Conservation (phyloP, 192 early-diverging fungal genomes). For the Podila minutissima region DNA sequence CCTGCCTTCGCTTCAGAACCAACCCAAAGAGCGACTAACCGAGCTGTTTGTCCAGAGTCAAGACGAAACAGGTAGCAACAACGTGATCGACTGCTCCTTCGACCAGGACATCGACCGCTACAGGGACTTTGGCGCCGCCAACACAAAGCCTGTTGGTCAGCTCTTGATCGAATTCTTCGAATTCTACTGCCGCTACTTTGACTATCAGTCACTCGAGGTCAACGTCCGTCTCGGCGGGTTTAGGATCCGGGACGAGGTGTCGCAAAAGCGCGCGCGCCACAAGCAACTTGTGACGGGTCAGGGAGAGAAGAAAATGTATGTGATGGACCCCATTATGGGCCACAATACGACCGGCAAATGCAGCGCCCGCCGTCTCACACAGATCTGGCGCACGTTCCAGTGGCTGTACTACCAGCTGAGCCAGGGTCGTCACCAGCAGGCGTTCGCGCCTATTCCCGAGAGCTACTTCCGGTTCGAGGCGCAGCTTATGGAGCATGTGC, state of each 20-base stretch:
- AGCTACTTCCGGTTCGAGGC: neutral
- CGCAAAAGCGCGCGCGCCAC: neutral
- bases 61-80: conserved; percentile 4
- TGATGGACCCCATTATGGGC: conserved; percentile 45
- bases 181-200: conserved; percentile 35
- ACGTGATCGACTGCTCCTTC: conserved; percentile 30
- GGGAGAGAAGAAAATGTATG: conserved; percentile 25
- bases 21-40: conserved; percentile 17
- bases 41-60: conserved; percentile 6
- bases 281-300: neutral
- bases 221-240: conserved; percentile 30
- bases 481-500: neutral
- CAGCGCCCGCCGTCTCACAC: neutral
- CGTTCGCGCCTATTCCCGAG: conserved; percentile 12
- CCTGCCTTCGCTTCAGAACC: conserved; percentile 24
- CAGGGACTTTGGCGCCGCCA: conserved; percentile 20
- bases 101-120: conserved; percentile 33
- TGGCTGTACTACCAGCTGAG: conserved; percentile 19
- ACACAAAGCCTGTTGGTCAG: conserved; percentile 33
- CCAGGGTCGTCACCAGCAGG: conserved; percentile 18
- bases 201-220: conserved; percentile 44
- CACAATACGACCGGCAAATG: conserved; percentile 22
- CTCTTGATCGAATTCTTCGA: conserved; percentile 45
- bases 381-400: conserved; percentile 37
- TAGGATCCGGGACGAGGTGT: conserved; percentile 6